Evolutionary conservation across 2,329 filamentous ascomycete species (phyloP), one percentile per base, ranked within the genome.

Genomic region (Beauveria rudraprayagi): DNA sequence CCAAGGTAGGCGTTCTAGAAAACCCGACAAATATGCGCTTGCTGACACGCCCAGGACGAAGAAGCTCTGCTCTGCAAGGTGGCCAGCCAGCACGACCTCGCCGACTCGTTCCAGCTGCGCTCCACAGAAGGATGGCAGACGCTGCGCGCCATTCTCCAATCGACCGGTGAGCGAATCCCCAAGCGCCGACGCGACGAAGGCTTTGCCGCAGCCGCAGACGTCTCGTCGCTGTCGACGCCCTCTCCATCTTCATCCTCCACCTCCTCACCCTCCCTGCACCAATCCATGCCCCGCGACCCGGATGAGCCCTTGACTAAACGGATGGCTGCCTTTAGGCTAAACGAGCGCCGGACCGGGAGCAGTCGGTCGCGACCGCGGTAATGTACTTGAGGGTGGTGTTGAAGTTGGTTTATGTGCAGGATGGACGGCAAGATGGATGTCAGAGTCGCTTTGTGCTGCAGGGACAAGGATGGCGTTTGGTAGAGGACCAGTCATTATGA

Each of bases 101-200:
- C 88, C 64, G 90, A 95, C 67, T 88, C 87, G 63, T 87, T 91
- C 71, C 88, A 94, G 72, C 83, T 99, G 67, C 85, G 92, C 75
- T 88, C 91, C 68, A 92, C 89, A 68, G 83, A 88, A 71, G 94
- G 94, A 70, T 99, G 94, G 94, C 90, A 92, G 75, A 97, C 91
- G 63, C 82, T 99, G 71, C 83, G 93, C 77, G 88, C 90, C 75
- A 96, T 99, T 74, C 84, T 97, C 78, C 86, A 94, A 86, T 90
- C 92, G 85, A 92, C 91, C 83, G 91, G 92, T 96, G 92, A 96
- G 90, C 88, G 88, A 85, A 85, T 88, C 84, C 87, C 87, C 76
- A 95, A 94, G 83, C 89, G 85, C 72, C 75, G 72, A 71, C 77
- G 77, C 70, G 72, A 74, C 67, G 72, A 66, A n/a, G n/a, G 24